Percentiles rank a stretch among this genome's conserved stretches.
phyloP scores from a whole-genome alignment of 2,329 filamentous ascomycete species.

The Metarhizium brunneum region DNA sequence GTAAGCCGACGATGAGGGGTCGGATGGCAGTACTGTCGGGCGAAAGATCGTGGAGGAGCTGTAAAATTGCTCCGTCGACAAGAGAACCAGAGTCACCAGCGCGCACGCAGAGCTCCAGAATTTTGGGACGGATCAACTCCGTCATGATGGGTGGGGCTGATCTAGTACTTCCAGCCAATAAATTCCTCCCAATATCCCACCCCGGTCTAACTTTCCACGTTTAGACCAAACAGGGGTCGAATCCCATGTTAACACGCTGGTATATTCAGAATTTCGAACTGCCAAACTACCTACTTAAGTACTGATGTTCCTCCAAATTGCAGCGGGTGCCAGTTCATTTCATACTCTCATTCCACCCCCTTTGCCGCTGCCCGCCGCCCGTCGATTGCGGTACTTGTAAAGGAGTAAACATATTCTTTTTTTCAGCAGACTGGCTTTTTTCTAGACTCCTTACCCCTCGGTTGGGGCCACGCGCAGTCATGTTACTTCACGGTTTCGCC shows the following conservation, averaged over 20 bases:
- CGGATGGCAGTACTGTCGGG: too few relatives aligned
- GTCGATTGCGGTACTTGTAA: constrained; percentile 1
- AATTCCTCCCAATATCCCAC: background rate
- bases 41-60: background rate
- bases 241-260: constrained; percentile 26
- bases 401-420: background rate
- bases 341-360: background rate
- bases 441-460: constrained; percentile 3
- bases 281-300: background rate
- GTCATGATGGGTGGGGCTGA: background rate
- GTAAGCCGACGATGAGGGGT: background rate
- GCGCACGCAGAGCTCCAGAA: background rate
- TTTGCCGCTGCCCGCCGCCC: constrained; percentile 4
- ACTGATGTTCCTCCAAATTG: background rate
- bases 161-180: background rate
- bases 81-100: background rate
- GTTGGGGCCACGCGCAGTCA: constrained; percentile 21
- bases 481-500: constrained; percentile 43
- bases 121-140: background rate
- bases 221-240: background rate
- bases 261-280: constrained; percentile 7
- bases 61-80: background rate
- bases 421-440: background rate
- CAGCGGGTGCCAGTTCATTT: background rate
- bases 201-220: background rate